Evolutionary conservation across 73 alveolate species (phyloP), one percentile per base, ranked within the genome.

Genomic region (Effrenium voratum): DNA sequence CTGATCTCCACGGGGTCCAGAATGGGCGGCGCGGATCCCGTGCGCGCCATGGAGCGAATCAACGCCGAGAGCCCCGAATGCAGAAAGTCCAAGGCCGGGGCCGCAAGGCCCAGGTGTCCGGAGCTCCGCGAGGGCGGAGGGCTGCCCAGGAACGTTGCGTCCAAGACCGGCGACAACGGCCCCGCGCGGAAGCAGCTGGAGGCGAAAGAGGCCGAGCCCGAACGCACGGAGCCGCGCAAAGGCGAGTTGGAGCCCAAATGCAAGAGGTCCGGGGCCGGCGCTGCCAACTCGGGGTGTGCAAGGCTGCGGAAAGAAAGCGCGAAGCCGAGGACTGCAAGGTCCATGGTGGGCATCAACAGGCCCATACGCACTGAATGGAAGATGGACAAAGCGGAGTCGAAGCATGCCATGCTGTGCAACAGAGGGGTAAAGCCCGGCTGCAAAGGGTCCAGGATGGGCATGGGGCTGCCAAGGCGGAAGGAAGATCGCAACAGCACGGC

Each of bases 371-470:
- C 66, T 34, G 44, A 24, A 34, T 66, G 41, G 45, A 28, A 41
- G 40, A 55, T 47, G 43, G 92, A 32, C 2, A 43, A 2, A 24
- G 12, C 50, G 66, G 46, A 75, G 98, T 47, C 98, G 26, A 24
- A 32, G 22, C 66, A 16, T 3, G 91, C 90, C 19, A 40, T 38
- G 10, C 81, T 2, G 72, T 32, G 57, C 38, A 92, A 22, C 82
- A 92, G 66, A 66, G 40, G 3, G 34, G 47, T 32, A 12, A 76
- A 30, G 5, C 92, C 98, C 43, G 50, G 43, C 36, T 70, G 82
- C 76, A 90, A 41, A n/a, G 68, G 70, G 92, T 92, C 92, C 19
- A 52, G 28, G 8, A n/a, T 73, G 6, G 46, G 73, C 92, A 81
- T 32, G 16, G 43, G 26, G 13, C 24, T 34, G 60, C 40, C 87